A percentile compares a stretch with the other conserved stretches of the same genome.
Evolutionary conservation across 2,329 filamentous ascomycete genomes (phyloP).

Genomic region (Aaosphaeria arxii): DNA sequence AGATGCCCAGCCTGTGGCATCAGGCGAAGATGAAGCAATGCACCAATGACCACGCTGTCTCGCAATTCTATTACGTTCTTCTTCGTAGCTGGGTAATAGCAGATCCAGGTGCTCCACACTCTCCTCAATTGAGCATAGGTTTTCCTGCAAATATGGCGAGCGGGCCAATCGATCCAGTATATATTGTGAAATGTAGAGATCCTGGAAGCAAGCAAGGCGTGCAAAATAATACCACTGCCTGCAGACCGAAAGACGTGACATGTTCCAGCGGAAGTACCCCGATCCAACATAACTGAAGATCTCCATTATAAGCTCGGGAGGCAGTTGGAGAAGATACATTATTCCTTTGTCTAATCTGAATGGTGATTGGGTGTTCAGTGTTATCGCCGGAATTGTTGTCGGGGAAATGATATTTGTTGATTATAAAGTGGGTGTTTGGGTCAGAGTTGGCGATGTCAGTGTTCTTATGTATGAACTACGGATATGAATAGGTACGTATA

Average conservation of each 20-base stretch:
- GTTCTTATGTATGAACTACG: too few species aligned
- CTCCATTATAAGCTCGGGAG: slow-evolving; percentile 14
- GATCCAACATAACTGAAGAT: slow-evolving; percentile 17
- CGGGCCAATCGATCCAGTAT: slow-evolving; percentile 15
- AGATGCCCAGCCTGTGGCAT: slow-evolving; percentile 12
- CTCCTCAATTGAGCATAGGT: slow-evolving; percentile 16
- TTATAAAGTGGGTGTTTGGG: too few species aligned
- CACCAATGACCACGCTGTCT: slow-evolving; percentile 9
- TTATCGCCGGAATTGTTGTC: too few species aligned
- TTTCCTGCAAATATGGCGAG: slow-evolving; percentile 13
- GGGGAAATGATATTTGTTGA: too few species aligned
- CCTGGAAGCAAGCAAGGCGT: slow-evolving; percentile 13
- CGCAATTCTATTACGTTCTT: slow-evolving; percentile 16
- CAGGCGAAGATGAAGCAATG: slow-evolving; percentile 8
- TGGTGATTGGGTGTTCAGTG: too few species aligned
- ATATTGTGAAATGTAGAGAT: slow-evolving; percentile 14
- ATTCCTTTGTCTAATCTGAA: background rate
- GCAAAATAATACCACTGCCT: slow-evolving; percentile 19
- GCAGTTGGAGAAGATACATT: slow-evolving; percentile 18
- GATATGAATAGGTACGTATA: too few species aligned
- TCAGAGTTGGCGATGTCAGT: too few species aligned
- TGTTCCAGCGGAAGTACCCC: slow-evolving; percentile 17
- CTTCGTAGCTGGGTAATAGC: slow-evolving; percentile 12
- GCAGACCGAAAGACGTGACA: slow-evolving; percentile 17
- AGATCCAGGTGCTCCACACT: slow-evolving; percentile 16